Evolutionary conservation across 345 rosid species (phyloP).

Genomic region (Lumnitzera littorea): DNA sequence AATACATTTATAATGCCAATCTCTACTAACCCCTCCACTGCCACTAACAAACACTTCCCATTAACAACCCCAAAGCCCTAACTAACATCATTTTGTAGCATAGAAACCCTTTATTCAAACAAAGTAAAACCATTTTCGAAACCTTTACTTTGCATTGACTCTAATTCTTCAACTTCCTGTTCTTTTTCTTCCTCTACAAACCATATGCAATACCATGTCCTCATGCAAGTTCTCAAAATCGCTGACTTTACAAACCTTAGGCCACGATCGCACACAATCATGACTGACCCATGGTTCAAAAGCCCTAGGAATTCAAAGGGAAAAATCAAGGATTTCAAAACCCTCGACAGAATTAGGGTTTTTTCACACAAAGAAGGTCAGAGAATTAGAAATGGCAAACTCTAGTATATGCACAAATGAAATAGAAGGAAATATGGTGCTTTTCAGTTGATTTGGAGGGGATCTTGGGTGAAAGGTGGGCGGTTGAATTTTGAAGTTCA

Average conservation of each 20-base stretch:
- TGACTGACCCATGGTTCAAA: slow-evolving; percentile 4
- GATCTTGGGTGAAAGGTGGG: no score
- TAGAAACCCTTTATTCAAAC: slow-evolving; percentile 9
- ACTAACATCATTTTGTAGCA: slow-evolving; percentile 18
- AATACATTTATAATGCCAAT: slow-evolving; percentile 72
- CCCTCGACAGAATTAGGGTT: no score
- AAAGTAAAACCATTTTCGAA: slow-evolving; percentile 9
- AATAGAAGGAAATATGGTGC: no score
- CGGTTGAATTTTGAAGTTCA: no score
- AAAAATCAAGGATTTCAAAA: neutral
- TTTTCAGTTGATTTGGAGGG: no score
- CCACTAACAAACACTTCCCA: slow-evolving; percentile 47
- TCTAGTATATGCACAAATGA: no score
- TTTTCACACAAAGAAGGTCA: no score
- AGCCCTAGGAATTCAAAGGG: slow-evolving; percentile 10
- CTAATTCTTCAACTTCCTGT: slow-evolving; percentile 9
- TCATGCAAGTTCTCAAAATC: slow-evolving; percentile 53
- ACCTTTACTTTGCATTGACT: slow-evolving; percentile 27
- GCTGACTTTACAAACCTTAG: slow-evolving; percentile 28
- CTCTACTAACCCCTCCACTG: slow-evolving; percentile 33
- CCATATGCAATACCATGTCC: slow-evolving; percentile 76
- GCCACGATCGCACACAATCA: slow-evolving; percentile 50
- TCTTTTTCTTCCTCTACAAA: slow-evolving; percentile 44
- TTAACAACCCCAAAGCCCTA: slow-evolving; percentile 17
- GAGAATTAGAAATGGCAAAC: no score